A percentile compares a stretch with the other conserved stretches of the same genome.
Evolutionary conservation across 106 monocot species (phyloP).

Genomic region (Platanthera guangdongensis): DNA sequence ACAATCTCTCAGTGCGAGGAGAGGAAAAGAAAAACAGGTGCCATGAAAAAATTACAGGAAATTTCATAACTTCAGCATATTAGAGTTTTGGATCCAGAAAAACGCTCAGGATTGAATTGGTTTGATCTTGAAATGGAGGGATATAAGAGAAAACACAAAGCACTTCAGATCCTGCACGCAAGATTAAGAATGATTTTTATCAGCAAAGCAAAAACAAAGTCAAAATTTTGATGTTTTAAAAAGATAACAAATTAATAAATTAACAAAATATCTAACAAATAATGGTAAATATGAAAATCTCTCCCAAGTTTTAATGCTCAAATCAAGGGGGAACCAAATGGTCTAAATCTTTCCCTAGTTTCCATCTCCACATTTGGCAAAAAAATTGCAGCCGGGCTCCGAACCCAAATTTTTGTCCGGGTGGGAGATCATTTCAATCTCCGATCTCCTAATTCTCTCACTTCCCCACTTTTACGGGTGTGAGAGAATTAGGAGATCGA

Average conservation of each 20-base stretch:
- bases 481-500: no score
- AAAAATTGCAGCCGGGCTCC: no score
- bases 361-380: no score
- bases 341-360: no score
- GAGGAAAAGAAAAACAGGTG: no score
- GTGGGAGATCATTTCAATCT: no score
- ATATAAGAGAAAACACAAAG: slow-evolving; percentile 13
- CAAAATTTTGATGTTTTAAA: not conserved
- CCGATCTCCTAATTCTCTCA: no score
- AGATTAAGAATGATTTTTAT: not conserved
- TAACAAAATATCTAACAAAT: not conserved
- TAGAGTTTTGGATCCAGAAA: not conserved
- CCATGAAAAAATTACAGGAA: not conserved
- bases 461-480: no score
- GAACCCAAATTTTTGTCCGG: no score
- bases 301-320: not conserved
- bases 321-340: not conserved
- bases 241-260: not conserved
- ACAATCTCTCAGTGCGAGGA: no score
- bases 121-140: slow-evolving; percentile 17
- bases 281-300: not conserved
- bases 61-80: not conserved
- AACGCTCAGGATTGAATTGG: slow-evolving; percentile 11
- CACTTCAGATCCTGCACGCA: slow-evolving; percentile 13
- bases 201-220: not conserved